These are phyloP conservation scores for Aspergillus panamensis DNA, from an alignment of 495 filamentous ascomycete species.

Conservation along the genomic window DNA sequence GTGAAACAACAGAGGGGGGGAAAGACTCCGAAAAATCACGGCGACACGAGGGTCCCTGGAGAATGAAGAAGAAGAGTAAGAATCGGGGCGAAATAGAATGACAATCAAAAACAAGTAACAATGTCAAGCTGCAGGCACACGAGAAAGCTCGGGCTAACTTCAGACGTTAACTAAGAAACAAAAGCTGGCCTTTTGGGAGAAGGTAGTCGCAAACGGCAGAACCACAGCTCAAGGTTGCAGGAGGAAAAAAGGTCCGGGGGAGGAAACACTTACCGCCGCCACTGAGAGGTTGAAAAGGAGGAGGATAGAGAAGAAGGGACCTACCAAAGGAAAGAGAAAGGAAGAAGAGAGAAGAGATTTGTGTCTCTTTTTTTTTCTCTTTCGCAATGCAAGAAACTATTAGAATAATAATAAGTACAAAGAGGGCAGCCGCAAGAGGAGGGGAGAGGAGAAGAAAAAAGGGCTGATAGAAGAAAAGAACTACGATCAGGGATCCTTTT, in stretches of 20 bases:
- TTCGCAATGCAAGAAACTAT: constrained; percentile 1
- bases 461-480: neutral
- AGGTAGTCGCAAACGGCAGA: constrained; percentile 14
- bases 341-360: constrained; percentile 9
- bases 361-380: neutral
- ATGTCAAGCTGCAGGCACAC: constrained; percentile 2
- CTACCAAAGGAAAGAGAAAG: neutral
- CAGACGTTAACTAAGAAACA: neutral
- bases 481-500: neutral
- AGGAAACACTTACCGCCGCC: constrained; percentile 12
- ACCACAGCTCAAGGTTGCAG: neutral
- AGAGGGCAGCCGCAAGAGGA: neutral
- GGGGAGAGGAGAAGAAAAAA: constrained; percentile 11
- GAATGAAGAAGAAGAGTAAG: constrained; percentile 7
- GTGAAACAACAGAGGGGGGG: constrained; percentile 15
- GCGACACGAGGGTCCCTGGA: neutral
- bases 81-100: neutral
- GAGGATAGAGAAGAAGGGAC: constrained; percentile 9
- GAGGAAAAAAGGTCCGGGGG: neutral
- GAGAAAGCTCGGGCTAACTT: constrained; percentile 3
- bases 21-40: constrained; percentile 9
- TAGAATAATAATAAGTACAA: constrained; percentile 10
- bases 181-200: neutral
- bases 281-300: constrained; percentile 5
- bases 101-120: constrained; percentile 1